Evolutionary conservation across 1,139 yeast species (phyloP).

Genomic region (Waltiozyma sp.): DNA sequence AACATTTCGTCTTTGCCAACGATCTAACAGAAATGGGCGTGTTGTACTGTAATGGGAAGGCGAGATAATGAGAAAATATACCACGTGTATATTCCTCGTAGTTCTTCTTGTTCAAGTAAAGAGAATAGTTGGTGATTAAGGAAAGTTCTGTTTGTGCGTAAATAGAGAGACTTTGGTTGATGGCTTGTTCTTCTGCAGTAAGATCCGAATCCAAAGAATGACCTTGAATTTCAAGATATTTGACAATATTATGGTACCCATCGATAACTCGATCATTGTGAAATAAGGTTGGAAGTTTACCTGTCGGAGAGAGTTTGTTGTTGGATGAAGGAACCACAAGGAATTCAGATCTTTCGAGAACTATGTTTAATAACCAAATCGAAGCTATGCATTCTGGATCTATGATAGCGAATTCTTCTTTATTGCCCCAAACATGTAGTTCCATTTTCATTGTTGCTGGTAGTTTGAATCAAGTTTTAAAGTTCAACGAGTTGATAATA

Average conservation of each 20-base stretch:
- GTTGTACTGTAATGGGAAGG: conserved; percentile 82
- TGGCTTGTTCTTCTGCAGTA: conserved; percentile 15
- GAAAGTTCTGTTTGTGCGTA: conserved; percentile 31
- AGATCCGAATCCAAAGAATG: conserved; percentile 6
- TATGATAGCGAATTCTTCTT: conserved; percentile 20
- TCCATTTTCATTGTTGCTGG: conserved; percentile 7
- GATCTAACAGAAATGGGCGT: conserved; percentile 48
- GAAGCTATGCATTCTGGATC: conserved; percentile 36
- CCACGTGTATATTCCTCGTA: conserved; percentile 59
- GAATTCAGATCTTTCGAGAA: conserved; percentile 18
- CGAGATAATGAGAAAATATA: conserved; percentile 43
- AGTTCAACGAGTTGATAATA: too few relatives aligned
- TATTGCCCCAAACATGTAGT: conserved; percentile 16
- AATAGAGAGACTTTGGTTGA: conserved; percentile 26
- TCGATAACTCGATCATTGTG: conserved; percentile 21
- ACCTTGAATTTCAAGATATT: conserved; percentile 21
- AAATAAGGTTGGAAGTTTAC: conserved; percentile 45
- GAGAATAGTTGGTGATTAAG: conserved; percentile 47
- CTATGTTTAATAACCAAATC: conserved; percentile 23
- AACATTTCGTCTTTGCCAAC: conserved; percentile 38
- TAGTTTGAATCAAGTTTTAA: too few relatives aligned
- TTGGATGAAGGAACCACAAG: conserved; percentile 45
- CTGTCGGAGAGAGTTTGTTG: conserved; percentile 42
- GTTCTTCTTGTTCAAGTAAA: conserved; percentile 49
- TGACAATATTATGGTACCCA: conserved; percentile 42